These are phyloP conservation scores for Nitzschia sp. DNA, from an alignment of 108 stramenopile genomes.

Conservation along the genomic window DNA sequence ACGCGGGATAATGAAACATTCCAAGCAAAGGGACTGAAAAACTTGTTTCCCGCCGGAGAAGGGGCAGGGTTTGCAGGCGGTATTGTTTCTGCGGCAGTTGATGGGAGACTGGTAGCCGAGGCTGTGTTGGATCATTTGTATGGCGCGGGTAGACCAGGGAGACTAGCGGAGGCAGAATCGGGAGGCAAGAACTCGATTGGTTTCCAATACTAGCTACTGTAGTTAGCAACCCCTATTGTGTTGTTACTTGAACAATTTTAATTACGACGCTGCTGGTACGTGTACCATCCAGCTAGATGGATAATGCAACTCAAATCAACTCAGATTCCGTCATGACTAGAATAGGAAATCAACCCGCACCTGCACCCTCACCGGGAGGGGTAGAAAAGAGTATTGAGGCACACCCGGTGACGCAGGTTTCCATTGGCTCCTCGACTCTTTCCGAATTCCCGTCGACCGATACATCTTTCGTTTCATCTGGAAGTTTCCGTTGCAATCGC, in stretches of 20 bases:
- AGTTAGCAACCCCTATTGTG: too few relatives aligned
- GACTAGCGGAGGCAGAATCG: slow-evolving; percentile 17
- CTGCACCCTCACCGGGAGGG: too few relatives aligned
- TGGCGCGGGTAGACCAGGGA: slow-evolving; percentile 7
- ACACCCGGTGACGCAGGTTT: not conserved
- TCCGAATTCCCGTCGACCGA: not conserved
- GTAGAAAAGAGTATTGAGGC: not conserved
- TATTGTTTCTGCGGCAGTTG: slow-evolving; percentile 94
- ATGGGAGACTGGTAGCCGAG: slow-evolving; percentile 87
- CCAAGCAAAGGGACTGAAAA: slow-evolving; percentile 62
- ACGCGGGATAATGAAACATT: slow-evolving; percentile 65
- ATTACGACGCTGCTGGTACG: too few relatives aligned
- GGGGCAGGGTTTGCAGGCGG: slow-evolving; percentile 98
- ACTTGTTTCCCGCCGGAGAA: slow-evolving; percentile 90
- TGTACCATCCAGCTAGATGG: too few relatives aligned
- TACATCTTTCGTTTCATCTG: not conserved
- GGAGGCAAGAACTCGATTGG: slow-evolving; percentile 14
- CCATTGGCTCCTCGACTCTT: not conserved
- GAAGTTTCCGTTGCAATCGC: not conserved
- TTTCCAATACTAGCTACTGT: slow-evolving; percentile 39
- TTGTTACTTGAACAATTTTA: too few relatives aligned
- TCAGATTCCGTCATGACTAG: too few relatives aligned
- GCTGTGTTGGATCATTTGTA: slow-evolving; percentile 63
- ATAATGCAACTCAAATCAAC: too few relatives aligned
- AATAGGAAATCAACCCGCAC: too few relatives aligned